Evolutionary conservation across 2,329 filamentous ascomycete species (phyloP), one percentile per base, ranked within the genome.

Genomic region (Teratosphaeria nubilosa): DNA sequence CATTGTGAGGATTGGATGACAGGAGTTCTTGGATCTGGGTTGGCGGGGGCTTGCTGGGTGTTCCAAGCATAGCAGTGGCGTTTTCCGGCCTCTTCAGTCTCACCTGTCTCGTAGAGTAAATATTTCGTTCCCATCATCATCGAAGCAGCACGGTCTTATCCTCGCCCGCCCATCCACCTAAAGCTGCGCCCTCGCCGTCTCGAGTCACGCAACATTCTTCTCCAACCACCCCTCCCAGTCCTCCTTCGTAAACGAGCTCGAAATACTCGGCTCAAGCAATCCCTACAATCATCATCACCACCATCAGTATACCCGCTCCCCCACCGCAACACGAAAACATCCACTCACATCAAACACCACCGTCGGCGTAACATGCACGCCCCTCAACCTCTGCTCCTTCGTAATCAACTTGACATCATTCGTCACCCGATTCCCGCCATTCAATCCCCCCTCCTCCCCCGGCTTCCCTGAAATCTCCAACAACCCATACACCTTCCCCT

Each of bases 291-390:
- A 20, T 5, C 30, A 56, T 70, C 54, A 68, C 63, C 57, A 56
- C 13, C 2, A 24, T 27, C 22, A n/a, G 16, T 25, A 34, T 11
- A 51, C n/a, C n/a, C 24, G 2, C 45, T 2, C 24, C 3, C 10
- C 20, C 37, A 27, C 7, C 3, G n/a, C 4, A 41, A 14, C 5
- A 55, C 54, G 48, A n/a, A n/a, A 25, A 37, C 11, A 27, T n/a
- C n/a, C n/a, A 37, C 68, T 64, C 61, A 74, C 91, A 73, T 97
- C 85, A 72, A 95, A 91, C 54, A 95, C 79, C 22, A 92, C 90
- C 0, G 91, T 96, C 1, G 92, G 92, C 50, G 90, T 92, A 48
- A 96, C 90, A 76, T 97, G 92, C 51, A 96, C 84, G 13, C 91
- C 88, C 9, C 88, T 82, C 64, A 94, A 75, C 22, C 20, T 50